Evolutionary conservation across 176 grass and related monocot genomes (phyloP), one percentile per base, ranked within the genome.

Genomic region (Saccharum officinarum): DNA sequence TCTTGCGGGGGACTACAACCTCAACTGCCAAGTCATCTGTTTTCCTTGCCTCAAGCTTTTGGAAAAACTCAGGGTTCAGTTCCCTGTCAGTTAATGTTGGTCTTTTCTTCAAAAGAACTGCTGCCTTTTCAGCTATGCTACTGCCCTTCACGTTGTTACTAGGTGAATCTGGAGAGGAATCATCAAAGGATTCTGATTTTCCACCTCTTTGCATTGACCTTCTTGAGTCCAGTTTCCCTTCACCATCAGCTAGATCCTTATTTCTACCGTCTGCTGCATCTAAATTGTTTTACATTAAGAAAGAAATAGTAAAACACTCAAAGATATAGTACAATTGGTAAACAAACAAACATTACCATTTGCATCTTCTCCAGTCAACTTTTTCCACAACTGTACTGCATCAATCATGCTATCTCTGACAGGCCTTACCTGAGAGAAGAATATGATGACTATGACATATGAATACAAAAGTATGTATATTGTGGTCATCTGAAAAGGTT

Each of bases 321-420:
- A 80, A 26, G 42, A 87, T 76, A 69, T 0, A 42, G n/a, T 44
- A 69, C 3, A 65, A 3, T 57, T 70, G 6, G 42, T 65, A 42
- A 71, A 77, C 9, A 30, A 55, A 84, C 68, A n/a, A 39, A 69
- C 16, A 76, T 82, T 92, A 93, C 96, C 93, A 41, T 87, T 91
- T 47, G 46, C 25, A 50, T 96, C 88, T 91, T 92, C 94, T 69
- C 91, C 97, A 57, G 88, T 69, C 69, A 95, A 80, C 47, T 96
- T 95, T 83, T 99, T 99, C 97, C 94, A 99, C 77, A 92, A 45
- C 52, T 92, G 90, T 62, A 94, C 66, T 73, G 94, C 97, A 76
- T 96, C 97, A 57, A 83, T 81, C 90, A 99, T 95, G 86, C 93
- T 99, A 68, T 99, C 97, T 88, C 97, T 95, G 69, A 92, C 92